phyloP scores from a whole-genome alignment of 23 red algal genomes.

The Gracilaria caudata region DNA sequence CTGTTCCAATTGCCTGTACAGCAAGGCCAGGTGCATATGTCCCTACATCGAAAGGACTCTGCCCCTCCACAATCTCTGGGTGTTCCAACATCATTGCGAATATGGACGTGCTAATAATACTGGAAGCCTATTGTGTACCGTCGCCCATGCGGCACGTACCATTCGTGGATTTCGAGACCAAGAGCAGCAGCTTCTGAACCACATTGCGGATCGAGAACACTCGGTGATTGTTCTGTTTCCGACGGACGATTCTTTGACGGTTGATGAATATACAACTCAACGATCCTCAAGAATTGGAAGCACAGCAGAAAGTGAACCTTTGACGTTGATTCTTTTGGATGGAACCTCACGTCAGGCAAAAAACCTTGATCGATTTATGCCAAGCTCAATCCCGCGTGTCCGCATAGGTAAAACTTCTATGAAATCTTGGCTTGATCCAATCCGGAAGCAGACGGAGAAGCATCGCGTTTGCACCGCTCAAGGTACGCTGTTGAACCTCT shows the following conservation, averaged over 20 bases:
- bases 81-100: conserved; percentile 57
- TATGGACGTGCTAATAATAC: conserved; percentile 58
- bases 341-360: conserved; percentile 64
- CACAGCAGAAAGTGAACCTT: background rate
- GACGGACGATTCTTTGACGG: background rate
- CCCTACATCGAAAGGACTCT: background rate
- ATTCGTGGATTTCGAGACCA: conserved; percentile 55
- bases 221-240: conserved; percentile 39
- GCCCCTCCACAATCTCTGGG: conserved; percentile 39
- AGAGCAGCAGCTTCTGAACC: conserved; percentile 2
- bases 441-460: conserved; percentile 50
- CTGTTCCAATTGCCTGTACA: conserved; percentile 46
- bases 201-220: background rate
- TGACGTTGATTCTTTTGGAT: conserved; percentile 51
- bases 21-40: conserved; percentile 35
- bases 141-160: conserved; percentile 22
- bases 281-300: background rate
- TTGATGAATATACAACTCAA: conserved; percentile 26
- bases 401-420: conserved; percentile 15
- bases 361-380: conserved; percentile 65
- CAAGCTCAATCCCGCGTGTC: conserved; percentile 29
- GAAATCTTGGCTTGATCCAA: conserved; percentile 49
- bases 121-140: conserved; percentile 35
- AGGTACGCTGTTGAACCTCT: conserved; percentile 34
- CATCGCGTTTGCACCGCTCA: conserved; percentile 69